phyloP scores from a whole-genome alignment of 2,329 filamentous ascomycete species.

The Sclerotinia minor region DNA sequence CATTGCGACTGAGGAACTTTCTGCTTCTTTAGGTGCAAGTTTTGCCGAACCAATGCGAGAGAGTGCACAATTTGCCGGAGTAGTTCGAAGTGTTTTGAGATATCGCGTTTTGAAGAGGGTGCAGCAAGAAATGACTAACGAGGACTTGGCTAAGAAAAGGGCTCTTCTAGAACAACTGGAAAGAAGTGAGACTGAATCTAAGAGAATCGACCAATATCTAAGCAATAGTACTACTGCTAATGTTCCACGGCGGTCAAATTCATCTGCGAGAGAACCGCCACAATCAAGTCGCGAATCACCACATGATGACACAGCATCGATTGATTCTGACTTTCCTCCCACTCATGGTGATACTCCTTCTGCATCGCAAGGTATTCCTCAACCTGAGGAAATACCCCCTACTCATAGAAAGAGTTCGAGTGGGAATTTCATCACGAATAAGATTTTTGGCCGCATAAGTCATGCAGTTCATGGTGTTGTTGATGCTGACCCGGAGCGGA shows the following conservation, averaged over 20 bases:
- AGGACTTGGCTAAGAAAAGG: conserved; percentile 87
- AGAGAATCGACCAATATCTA: conserved; percentile 90
- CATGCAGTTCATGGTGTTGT: conserved; percentile 96
- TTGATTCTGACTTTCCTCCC: conserved; percentile 94
- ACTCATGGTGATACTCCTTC: conserved; percentile 79
- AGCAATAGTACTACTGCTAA: conserved; percentile 64
- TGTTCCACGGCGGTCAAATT: conserved; percentile 67
- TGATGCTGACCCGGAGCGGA: conserved; percentile 92
- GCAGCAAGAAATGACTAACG: conserved; percentile 95
- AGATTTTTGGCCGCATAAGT: conserved; percentile 91
- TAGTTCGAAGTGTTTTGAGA: conserved; percentile 83
- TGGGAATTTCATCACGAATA: conserved; percentile 87
- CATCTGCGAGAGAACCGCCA: conserved; percentile 53
- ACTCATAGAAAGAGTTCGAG: conserved; percentile 78
- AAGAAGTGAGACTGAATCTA: conserved; percentile 87
- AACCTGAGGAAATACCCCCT: conserved; percentile 48
- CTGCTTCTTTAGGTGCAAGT: conserved; percentile 80
- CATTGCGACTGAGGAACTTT: conserved; percentile 90
- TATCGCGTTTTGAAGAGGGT: conserved; percentile 92
- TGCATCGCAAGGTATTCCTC: conserved; percentile 69
- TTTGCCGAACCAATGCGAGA: conserved; percentile 98
- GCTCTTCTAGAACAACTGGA: conserved; percentile 84
- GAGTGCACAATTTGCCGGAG: conserved; percentile 93
- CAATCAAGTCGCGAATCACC: conserved; percentile 53
- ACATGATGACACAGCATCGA: conserved; percentile 79